phyloP scores from a whole-genome alignment of 1,284 basidiomycete species.

The Boletus sp. region DNA sequence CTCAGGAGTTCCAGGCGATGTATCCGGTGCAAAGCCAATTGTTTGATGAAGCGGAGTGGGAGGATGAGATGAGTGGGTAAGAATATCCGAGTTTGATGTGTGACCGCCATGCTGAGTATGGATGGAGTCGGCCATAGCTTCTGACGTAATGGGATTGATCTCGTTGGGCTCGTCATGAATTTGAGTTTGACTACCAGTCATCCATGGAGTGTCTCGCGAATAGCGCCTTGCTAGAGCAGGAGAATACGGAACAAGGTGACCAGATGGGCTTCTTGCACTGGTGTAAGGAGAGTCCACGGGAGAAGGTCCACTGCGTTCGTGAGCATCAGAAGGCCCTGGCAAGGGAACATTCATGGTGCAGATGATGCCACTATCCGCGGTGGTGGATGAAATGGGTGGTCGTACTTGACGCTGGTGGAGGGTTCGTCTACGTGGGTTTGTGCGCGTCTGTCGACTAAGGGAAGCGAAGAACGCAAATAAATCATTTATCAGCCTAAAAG shows the following conservation, averaged over 20 bases:
- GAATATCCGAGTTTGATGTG: not conserved
- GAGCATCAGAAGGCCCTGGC: not conserved
- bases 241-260: constrained; percentile 22
- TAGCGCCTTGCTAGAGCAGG: constrained; percentile 11
- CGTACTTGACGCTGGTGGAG: not conserved
- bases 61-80: not conserved
- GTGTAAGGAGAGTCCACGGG: constrained; percentile 19
- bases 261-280: constrained; percentile 22
- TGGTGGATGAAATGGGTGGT: not conserved
- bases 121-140: not conserved
- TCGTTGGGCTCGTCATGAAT: constrained; percentile 19
- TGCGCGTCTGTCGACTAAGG: constrained; percentile 3
- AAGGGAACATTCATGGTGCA: constrained; percentile 22
- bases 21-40: not conserved
- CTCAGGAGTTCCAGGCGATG: not conserved
- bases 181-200: constrained; percentile 14
- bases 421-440: not conserved
- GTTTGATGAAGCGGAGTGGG: constrained; percentile 2
- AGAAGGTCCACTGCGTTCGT: constrained; percentile 9
- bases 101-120: not conserved
- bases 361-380: not conserved
- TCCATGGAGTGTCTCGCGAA: constrained; percentile 13
- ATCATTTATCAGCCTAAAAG: constrained; percentile 5
- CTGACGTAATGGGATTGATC: not conserved
- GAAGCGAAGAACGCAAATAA: constrained; percentile 12